Evolutionary conservation across 2,329 filamentous ascomycete genomes (phyloP).

Genomic region (Eutypa lata): DNA sequence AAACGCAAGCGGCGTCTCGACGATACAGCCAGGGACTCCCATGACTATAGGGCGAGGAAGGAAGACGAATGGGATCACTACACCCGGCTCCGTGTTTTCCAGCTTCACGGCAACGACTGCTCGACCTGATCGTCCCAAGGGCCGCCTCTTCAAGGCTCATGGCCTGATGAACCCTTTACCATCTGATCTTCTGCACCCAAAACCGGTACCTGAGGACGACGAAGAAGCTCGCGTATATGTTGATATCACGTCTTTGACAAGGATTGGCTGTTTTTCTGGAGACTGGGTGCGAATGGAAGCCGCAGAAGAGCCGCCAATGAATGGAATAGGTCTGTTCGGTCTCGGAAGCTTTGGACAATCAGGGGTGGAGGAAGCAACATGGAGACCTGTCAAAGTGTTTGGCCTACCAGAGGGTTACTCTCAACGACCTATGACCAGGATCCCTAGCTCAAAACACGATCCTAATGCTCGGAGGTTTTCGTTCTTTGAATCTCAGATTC

Average conservation of each 20-base stretch:
- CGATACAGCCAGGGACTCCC: conserved; percentile 77
- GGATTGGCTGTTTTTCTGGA: conserved; percentile 93
- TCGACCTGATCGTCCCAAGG: conserved; percentile 66
- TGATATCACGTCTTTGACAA: conserved; percentile 78
- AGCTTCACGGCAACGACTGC: conserved; percentile 83
- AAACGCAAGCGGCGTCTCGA: conserved; percentile 74
- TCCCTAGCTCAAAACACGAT: conserved; percentile 52
- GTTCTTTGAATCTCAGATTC: conserved; percentile 67
- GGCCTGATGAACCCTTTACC: conserved; percentile 71
- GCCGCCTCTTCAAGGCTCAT: conserved; percentile 81
- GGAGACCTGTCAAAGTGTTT: conserved; percentile 85
- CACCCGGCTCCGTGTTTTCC: conserved; percentile 86
- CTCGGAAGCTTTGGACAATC: conserved; percentile 64
- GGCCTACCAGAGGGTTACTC: conserved; percentile 77
- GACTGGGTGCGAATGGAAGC: conserved; percentile 91
- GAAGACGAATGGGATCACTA: conserved; percentile 68
- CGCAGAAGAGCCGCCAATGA: conserved; percentile 68
- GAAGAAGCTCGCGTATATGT: conserved; percentile 89
- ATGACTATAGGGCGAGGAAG: conserved; percentile 66
- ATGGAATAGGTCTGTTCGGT: conserved; percentile 64
- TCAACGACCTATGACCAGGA: conserved; percentile 57
- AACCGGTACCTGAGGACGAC: conserved; percentile 73
- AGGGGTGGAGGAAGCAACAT: conserved; percentile 60
- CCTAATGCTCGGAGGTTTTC: conserved; percentile 50
- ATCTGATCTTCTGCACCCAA: conserved; percentile 78